phyloP scores from a whole-genome alignment of 495 filamentous ascomycete genomes.

The Talaromyces nanjingensis region DNA sequence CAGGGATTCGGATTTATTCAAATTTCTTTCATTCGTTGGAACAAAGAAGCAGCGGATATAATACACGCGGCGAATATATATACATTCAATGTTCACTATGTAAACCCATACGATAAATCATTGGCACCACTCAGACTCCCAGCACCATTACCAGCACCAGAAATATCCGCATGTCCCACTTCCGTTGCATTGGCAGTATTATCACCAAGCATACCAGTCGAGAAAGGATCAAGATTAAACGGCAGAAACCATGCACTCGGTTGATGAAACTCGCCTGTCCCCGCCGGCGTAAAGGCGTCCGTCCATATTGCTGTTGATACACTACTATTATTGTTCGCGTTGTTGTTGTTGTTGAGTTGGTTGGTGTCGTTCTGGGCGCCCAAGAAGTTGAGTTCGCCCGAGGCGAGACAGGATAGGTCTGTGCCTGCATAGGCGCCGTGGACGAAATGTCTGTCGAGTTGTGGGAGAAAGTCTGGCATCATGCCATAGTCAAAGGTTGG shows the following conservation, averaged over 20 bases:
- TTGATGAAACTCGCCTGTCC: slow-evolving; percentile 37
- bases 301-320: slow-evolving; percentile 10
- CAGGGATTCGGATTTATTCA: no score
- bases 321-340: slow-evolving; percentile 9
- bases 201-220: slow-evolving; percentile 4
- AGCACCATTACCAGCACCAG: neutral
- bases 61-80: neutral
- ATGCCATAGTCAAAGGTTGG: slow-evolving; percentile 33
- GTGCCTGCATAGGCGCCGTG: slow-evolving; percentile 68
- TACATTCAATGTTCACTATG: neutral
- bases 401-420: slow-evolving; percentile 38
- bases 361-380: neutral
- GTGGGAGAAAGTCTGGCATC: slow-evolving; percentile 41
- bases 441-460: slow-evolving; percentile 71
- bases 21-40: neutral
- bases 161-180: neutral
- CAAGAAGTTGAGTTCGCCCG: neutral
- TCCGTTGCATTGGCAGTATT: neutral
- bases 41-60: neutral
- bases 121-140: neutral
- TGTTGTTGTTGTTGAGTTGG: neutral
- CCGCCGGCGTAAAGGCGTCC: slow-evolving; percentile 24
- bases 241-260: slow-evolving; percentile 90
- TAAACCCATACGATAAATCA: neutral
- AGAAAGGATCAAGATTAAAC: slow-evolving; percentile 74